phyloP scores from a whole-genome alignment of 306 rosid species.

The Gastrolobium villosum region DNA sequence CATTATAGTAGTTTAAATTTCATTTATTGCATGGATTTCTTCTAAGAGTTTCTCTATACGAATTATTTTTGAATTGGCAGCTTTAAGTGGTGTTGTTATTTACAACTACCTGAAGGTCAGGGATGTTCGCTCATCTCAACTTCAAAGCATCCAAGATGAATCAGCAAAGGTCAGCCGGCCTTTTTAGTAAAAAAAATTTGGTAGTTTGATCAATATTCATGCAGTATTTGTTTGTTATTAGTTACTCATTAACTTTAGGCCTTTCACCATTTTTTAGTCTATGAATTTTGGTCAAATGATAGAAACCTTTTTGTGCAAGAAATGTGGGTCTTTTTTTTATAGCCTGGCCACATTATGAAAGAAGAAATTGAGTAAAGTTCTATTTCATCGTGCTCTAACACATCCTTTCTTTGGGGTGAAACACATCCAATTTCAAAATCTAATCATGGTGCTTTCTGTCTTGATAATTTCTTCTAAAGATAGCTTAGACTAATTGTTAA shows the following conservation, averaged over 20 bases:
- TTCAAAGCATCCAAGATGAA: conserved; percentile 72
- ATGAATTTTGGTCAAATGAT: conserved; percentile 8
- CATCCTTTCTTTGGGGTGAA: neutral
- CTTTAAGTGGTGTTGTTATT: conserved; percentile 86
- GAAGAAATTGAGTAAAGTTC: conserved; percentile 15
- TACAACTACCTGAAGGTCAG: conserved; percentile 92
- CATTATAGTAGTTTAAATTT: conserved; percentile 34
- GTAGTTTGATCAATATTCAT: conserved; percentile 38
- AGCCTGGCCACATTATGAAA: conserved; percentile 5
- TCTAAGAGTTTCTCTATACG: neutral
- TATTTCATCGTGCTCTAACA: neutral
- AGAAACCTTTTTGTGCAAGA: neutral
- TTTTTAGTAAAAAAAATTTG: conserved; percentile 33
- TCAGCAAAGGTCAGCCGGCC: conserved; percentile 60
- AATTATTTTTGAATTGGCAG: conserved; percentile 59
- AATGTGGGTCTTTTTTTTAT: conserved; percentile 2
- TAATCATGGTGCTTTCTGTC: neutral
- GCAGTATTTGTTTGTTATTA: neutral
- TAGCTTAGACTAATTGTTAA: conserved; percentile 20
- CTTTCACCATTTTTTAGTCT: conserved; percentile 1
- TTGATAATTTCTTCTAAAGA: conserved; percentile 10
- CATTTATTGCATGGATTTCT: conserved; percentile 38
- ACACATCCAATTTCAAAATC: neutral
- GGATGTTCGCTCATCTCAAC: conserved; percentile 88
- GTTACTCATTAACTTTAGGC: conserved; percentile 12